Evolutionary conservation across 768 basidiomycete species (phyloP), one percentile per base, ranked within the genome.

Genomic region (Tremella yokohamensis): DNA sequence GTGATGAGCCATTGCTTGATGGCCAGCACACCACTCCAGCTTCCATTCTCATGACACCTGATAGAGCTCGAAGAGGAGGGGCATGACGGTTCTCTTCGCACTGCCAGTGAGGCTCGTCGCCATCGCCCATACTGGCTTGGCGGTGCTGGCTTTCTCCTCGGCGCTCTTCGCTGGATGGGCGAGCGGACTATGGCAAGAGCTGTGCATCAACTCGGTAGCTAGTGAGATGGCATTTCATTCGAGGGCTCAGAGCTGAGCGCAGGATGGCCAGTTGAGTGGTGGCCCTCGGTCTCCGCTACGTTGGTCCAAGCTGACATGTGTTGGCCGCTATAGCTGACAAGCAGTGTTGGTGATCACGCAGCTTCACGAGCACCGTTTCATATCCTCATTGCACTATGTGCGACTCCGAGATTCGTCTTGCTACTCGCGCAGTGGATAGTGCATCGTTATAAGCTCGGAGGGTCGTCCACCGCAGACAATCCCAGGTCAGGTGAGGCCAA

Each of bases 261-360:
- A 49, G 85, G 82, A 13, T 93, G 87, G 68, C 90, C 90, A 0
- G 78, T 89, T 49, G 90, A 94, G 71, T 92, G 87, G 87, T 88
- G 89, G 63, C 91, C 91, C 7, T 90, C 89, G 3, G 91, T 94
- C 8, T 77, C 75, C 1, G 77, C 77, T 19, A 69, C 57, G 70
- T 72, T 47, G 56, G 76, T 54, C 18, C 42, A 4, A 26, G 38
- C 20, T 24, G 15, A 16, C 19, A 7, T 29, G 25, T n/a, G n/a
- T 4, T 3, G 20, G 7, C 49, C 15, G 42, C 8, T 49, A 2
- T 6, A 37, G 8, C 51, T 49, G 20, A 54, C 38, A n/a, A 25
- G n/a, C 18, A 91, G 89, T 6, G 88, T 92, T 54, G 90, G 91
- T 2, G 90, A 94, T 78, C 90, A 88, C 86, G 89, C 86, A 62